Evolutionary conservation across 2,329 filamentous ascomycete species (phyloP).

Genomic region (Fusarium brachygibbosum): DNA sequence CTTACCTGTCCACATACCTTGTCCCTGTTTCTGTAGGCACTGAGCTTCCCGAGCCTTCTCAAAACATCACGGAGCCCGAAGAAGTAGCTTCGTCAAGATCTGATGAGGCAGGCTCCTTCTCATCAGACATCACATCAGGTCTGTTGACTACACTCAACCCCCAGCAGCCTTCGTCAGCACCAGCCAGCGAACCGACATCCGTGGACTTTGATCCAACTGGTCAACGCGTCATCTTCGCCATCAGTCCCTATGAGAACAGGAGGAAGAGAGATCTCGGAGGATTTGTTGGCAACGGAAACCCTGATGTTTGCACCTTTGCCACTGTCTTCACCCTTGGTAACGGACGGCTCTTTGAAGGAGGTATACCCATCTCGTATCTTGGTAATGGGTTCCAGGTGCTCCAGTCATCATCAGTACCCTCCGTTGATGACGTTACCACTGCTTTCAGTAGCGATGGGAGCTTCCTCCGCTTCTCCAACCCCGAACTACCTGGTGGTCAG

Average conservation of each 20-base stretch:
- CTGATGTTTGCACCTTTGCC: not conserved
- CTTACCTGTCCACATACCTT: slow-evolving; percentile 6
- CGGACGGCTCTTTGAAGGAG: not conserved
- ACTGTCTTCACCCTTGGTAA: not conserved
- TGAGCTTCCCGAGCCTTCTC: not conserved
- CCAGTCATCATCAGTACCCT: not conserved
- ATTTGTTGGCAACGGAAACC: not conserved
- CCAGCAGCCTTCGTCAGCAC: not conserved
- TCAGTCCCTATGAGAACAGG: not conserved
- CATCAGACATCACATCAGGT: not conserved
- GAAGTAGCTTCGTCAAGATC: too few species aligned
- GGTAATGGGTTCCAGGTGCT: not conserved
- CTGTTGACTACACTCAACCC: not conserved
- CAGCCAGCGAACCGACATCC: not conserved
- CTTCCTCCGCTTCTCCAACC: not conserved
- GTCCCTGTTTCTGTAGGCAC: not conserved
- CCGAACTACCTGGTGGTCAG: not conserved
- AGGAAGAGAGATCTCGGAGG: slow-evolving; percentile 7
- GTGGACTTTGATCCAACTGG: not conserved
- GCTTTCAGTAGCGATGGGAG: not conserved
- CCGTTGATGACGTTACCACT: not conserved
- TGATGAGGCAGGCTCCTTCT: too few species aligned
- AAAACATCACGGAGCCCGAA: not conserved
- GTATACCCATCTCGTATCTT: not conserved
- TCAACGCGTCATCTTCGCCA: not conserved